Base-by-base conservation (phyloP, 495 filamentous ascomycete genomes). In the Tuber brumale region DNA sequence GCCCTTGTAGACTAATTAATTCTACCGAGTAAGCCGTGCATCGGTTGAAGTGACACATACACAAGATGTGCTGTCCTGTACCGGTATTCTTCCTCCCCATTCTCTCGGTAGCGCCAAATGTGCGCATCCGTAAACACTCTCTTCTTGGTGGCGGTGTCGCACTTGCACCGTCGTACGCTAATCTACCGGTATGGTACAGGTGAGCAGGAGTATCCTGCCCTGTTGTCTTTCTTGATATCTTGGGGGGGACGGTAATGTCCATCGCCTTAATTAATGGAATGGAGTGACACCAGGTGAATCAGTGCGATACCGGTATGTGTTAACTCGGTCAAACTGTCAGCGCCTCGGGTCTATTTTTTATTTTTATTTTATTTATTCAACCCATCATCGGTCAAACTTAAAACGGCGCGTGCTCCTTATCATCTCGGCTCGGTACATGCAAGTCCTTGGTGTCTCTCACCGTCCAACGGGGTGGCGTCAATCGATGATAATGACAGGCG, bases 341-440 rank as follows among this genome's bases (percentile, higher is more conserved):
- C 27, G n/a, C n/a, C 27, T 61, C 27, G 57, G 57, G 57, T 31
- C 57, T 39, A 39, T 61, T 61, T 61, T 31, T 61, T 27, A 27
- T 61, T 39, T 4, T 2, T 39, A 39, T 61, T 27, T 57, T 61
- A 61, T 31, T 61, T 31, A 16, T 61, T 16, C 57, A 12, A 27
- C 57, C 57, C n/a, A 61, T 27, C 57, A 61, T 31, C 16, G 57
- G 31, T 31, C 57, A 31, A 72, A 75, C 75, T 78, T 72, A 74
- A 78, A 76, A 76, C 77, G 76, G 74, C 77, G 70, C 57, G 75
- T 70, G 31, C 76, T 76, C 78, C 57, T 61, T 61, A 72, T 80
- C 78, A 80, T 80, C 77, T 80, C 78, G 78, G 78, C 70, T 80
- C 73, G 77, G 70, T 72, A 80, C 77, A 79, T 79, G 70, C 51